A percentile compares a stretch with the other conserved stretches of the same genome.
phyloP scores from a whole-genome alignment of 176 grass and related monocot genomes.

The Stipa capillata region DNA sequence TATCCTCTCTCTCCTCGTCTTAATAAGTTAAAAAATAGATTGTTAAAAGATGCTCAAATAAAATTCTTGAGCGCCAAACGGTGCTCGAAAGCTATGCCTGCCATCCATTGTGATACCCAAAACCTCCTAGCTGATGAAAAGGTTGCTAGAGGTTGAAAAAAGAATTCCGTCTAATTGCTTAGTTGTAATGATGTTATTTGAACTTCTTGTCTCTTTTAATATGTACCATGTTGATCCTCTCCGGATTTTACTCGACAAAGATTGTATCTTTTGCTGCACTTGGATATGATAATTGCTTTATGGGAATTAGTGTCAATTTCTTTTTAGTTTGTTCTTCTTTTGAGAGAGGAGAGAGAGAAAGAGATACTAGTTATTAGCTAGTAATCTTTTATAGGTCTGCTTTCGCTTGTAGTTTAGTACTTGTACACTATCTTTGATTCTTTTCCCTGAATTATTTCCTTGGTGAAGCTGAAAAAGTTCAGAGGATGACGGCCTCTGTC shows the following conservation, averaged over 20 bases:
- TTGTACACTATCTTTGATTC: neutral
- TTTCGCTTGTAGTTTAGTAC: neutral
- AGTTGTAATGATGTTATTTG: neutral
- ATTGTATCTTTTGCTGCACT: neutral
- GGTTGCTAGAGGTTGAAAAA: neutral
- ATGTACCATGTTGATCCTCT: neutral
- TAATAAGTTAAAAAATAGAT: no score
- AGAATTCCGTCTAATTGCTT: neutral
- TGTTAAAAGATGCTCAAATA: no score
- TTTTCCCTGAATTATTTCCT: neutral
- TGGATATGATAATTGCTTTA: neutral
- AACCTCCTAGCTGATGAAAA: no score
- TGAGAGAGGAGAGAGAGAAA: neutral
- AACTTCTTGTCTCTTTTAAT: neutral
- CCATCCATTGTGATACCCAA: no score
- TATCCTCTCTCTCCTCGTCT: no score
- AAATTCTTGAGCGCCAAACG: no score
- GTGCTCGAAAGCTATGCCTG: no score
- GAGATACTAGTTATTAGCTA: neutral
- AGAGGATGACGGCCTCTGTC: neutral
- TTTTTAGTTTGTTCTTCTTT: no score
- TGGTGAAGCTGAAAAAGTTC: neutral
- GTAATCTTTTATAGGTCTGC: neutral
- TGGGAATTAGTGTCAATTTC: neutral
- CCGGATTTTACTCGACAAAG: slow-evolving; percentile 18